Evolutionary conservation across 176 grass and related monocot species (phyloP).

Genomic region (Lolium rigidum): DNA sequence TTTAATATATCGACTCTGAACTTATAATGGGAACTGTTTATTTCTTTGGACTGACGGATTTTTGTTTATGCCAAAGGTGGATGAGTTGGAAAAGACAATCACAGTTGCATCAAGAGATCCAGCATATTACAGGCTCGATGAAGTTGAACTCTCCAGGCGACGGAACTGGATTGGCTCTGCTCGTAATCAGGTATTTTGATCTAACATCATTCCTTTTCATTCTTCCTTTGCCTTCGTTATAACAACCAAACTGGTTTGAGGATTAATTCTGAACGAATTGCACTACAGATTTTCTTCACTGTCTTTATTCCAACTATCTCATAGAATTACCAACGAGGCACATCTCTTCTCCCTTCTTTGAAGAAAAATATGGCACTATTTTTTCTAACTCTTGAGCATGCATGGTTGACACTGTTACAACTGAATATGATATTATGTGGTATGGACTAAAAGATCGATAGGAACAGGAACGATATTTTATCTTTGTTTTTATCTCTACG

Average conservation of each 20-base stretch:
- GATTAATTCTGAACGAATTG: background rate
- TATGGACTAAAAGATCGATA: background rate
- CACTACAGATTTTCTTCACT: background rate
- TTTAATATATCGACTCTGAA: constrained; percentile 22
- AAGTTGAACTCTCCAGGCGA: constrained; percentile 88
- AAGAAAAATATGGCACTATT: background rate
- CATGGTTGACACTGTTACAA: background rate
- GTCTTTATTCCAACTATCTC: background rate
- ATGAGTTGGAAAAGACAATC: constrained; percentile 93
- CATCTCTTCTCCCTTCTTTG: background rate
- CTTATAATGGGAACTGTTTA: background rate
- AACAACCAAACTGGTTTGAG: background rate
- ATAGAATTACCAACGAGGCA: background rate
- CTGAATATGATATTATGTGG: background rate
- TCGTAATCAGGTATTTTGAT: constrained; percentile 66
- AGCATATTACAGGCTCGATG: constrained; percentile 88
- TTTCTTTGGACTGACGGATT: constrained; percentile 17
- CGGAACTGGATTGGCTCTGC: constrained; percentile 75
- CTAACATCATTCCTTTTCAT: background rate
- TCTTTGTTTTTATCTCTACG: background rate
- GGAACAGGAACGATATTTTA: background rate
- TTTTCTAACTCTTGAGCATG: constrained; percentile 7
- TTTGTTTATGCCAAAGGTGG: constrained; percentile 62
- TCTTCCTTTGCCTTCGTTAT: background rate
- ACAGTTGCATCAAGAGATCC: constrained; percentile 87